Conservation (phyloP, 306 rosid species). For the Urtica urens region DNA sequence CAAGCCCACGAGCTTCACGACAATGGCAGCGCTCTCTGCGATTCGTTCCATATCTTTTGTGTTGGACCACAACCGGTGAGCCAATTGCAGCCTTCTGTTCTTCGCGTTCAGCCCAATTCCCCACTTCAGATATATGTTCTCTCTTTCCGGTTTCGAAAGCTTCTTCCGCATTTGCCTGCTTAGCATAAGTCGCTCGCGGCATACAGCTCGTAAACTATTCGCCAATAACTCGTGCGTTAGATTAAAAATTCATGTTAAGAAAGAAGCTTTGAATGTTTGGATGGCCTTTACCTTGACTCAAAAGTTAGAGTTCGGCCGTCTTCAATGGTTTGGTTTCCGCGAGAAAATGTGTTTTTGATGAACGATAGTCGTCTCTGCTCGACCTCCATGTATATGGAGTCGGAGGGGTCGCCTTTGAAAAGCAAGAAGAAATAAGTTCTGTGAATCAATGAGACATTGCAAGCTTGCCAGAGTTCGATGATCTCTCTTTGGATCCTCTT, state of each 20-base stretch:
- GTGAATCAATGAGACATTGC: slow-evolving; percentile 80
- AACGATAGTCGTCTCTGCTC: slow-evolving; percentile 71
- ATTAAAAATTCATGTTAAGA: background rate
- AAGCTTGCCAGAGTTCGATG: slow-evolving; percentile 71
- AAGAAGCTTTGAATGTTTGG: background rate
- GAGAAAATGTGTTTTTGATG: slow-evolving; percentile 48
- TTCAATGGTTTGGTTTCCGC: slow-evolving; percentile 38
- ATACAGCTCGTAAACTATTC: slow-evolving; percentile 47
- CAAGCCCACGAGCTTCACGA: slow-evolving; percentile 62
- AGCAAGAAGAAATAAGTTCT: slow-evolving; percentile 89
- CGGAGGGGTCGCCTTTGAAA: slow-evolving; percentile 68
- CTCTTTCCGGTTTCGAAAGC: slow-evolving; percentile 47
- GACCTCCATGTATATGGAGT: slow-evolving; percentile 81
- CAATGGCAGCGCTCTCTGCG: slow-evolving; percentile 61
- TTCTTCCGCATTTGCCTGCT: slow-evolving; percentile 62
- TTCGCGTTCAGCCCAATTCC: slow-evolving; percentile 49
- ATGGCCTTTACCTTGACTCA: slow-evolving; percentile 40
- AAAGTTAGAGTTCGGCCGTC: slow-evolving; percentile 48
- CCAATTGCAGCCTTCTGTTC: slow-evolving; percentile 58
- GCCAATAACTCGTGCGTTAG: background rate
- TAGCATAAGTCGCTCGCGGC: slow-evolving; percentile 72
- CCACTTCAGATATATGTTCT: slow-evolving; percentile 60
- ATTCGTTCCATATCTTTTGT: slow-evolving; percentile 49
- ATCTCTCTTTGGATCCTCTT: slow-evolving; percentile 65
- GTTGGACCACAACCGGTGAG: slow-evolving; percentile 51